These are phyloP conservation scores for Acer yangbiense DNA, from an alignment of 345 rosid genomes.

Conservation along the genomic window DNA sequence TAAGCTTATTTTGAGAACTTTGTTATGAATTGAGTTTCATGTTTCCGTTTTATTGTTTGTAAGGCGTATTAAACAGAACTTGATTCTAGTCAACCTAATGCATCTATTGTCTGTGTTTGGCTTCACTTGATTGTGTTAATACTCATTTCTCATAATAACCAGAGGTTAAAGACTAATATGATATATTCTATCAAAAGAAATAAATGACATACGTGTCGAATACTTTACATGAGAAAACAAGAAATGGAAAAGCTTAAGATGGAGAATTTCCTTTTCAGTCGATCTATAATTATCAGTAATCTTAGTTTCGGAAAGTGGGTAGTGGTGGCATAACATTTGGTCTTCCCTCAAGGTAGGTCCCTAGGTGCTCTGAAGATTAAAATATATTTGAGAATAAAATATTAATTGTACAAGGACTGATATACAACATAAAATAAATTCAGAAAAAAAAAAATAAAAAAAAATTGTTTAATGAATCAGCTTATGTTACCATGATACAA, in stretches of 20 bases:
- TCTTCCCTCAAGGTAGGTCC: neutral
- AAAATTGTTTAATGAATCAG: neutral
- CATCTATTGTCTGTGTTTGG: neutral
- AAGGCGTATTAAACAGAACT: neutral
- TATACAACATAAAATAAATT: no score
- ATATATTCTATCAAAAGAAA: neutral
- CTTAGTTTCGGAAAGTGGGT: neutral
- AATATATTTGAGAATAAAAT: no score
- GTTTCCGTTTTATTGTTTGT: neutral
- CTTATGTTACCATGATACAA: neutral
- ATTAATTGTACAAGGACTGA: no score
- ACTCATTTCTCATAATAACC: neutral
- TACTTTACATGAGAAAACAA: neutral
- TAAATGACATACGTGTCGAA: neutral
- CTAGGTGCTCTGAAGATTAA: no score
- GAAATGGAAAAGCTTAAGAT: neutral
- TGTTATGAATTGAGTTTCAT: neutral
- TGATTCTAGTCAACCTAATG: neutral
- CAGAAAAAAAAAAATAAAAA: neutral
- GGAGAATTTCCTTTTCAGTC: neutral
- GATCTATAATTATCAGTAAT: neutral
- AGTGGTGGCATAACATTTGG: neutral
- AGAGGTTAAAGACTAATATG: neutral
- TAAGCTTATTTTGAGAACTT: conserved; percentile 1
- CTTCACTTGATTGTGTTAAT: neutral